These are phyloP conservation scores for Abelmoschus esculentus DNA, from an alignment of 345 rosid genomes.

Conservation along the genomic window DNA sequence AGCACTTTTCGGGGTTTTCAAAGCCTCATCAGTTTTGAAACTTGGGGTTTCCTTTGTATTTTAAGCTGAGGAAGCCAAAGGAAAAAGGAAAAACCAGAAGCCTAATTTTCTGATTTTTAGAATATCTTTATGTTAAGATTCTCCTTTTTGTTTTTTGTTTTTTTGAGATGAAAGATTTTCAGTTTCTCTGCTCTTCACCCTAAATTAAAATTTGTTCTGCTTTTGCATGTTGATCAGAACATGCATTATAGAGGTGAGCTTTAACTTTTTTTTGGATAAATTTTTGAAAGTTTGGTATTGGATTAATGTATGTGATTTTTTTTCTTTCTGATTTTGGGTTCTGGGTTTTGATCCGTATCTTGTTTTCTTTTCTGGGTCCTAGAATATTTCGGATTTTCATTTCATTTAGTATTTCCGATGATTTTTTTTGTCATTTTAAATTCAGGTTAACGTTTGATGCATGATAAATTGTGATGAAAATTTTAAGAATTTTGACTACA, in stretches of 20 bases:
- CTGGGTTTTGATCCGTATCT: conserved; percentile 7
- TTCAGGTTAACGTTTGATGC: neutral
- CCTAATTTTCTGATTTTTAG: neutral
- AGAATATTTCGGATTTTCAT: neutral
- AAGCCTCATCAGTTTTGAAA: conserved; percentile 4
- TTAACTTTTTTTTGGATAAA: neutral
- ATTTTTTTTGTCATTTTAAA: neutral
- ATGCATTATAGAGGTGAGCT: conserved; percentile 12
- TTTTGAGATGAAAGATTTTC: neutral
- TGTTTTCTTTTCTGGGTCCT: conserved; percentile 1
- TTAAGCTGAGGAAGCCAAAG: conserved; percentile 1
- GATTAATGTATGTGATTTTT: neutral
- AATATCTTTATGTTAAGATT: neutral
- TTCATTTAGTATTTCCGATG: neutral
- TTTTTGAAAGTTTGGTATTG: neutral
- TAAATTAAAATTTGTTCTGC: neutral
- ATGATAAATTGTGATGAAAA: neutral
- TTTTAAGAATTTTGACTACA: neutral
- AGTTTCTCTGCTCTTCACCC: neutral
- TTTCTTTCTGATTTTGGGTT: neutral
- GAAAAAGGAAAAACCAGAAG: neutral
- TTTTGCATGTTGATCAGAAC: conserved; percentile 8
- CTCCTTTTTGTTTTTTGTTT: neutral
- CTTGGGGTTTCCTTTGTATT: neutral
- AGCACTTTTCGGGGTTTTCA: conserved; percentile 4